Percentiles rank a stretch among this genome's conserved stretches.
Conservation (phyloP, 768 basidiomycete genomes). For the Nidularia sp. region DNA sequence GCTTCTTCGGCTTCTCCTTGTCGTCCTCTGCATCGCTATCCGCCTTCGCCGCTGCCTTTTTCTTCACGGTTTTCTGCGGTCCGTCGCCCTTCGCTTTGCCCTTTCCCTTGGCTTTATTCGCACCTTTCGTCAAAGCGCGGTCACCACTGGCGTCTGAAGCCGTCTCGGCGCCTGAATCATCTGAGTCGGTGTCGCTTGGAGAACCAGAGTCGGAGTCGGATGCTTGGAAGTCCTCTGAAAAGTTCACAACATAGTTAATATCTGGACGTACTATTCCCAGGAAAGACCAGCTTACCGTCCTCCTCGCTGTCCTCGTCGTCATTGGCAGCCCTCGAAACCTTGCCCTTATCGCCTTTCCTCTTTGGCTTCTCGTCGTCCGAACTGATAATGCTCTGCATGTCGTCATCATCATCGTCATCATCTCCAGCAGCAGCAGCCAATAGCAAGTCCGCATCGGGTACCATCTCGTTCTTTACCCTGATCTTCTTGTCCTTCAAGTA, state of each 20-base stretch:
- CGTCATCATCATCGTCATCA: slow-evolving; percentile 78
- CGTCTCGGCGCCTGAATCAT: slow-evolving; percentile 67
- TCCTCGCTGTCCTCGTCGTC: slow-evolving; percentile 80
- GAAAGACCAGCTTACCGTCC: slow-evolving; percentile 41
- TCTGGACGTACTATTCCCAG: not conserved
- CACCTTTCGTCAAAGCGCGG: slow-evolving; percentile 48
- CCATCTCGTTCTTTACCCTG: slow-evolving; percentile 92
- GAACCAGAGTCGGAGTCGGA: slow-evolving; percentile 87
- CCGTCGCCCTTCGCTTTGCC: slow-evolving; percentile 29
- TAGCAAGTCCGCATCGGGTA: slow-evolving; percentile 79
- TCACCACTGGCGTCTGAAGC: slow-evolving; percentile 86
- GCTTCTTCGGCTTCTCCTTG: slow-evolving; percentile 31
- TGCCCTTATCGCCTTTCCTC: slow-evolving; percentile 13
- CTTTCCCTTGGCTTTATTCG: slow-evolving; percentile 43
- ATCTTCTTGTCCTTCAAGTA: slow-evolving; percentile 91
- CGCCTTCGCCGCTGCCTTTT: slow-evolving; percentile 23
- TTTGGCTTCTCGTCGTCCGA: slow-evolving; percentile 56
- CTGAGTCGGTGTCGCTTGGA: slow-evolving; percentile 69
- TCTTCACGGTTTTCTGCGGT: slow-evolving; percentile 32
- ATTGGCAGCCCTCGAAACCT: slow-evolving; percentile 23
- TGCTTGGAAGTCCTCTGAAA: slow-evolving; percentile 84
- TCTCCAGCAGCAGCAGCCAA: slow-evolving; percentile 60
- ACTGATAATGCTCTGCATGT: slow-evolving; percentile 76
- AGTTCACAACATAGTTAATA: not conserved
- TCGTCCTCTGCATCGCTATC: slow-evolving; percentile 46